phyloP scores from a whole-genome alignment of 345 rosid species.

The Aurinia saxatilis region DNA sequence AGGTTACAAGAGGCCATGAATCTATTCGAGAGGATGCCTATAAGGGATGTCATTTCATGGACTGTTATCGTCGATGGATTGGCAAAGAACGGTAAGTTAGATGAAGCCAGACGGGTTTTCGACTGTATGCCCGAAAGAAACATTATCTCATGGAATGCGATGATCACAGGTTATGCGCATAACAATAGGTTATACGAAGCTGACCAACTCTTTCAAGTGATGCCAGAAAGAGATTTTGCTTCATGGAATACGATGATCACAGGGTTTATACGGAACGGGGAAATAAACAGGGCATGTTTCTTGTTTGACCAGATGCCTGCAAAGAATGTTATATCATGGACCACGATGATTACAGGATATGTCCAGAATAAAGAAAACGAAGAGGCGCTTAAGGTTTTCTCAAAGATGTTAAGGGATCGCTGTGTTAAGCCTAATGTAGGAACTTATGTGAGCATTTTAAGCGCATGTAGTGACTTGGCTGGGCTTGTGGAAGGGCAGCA shows the following conservation, averaged over 20 bases:
- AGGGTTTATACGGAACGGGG: slow-evolving; percentile 46
- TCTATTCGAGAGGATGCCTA: slow-evolving; percentile 47
- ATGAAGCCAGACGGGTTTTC: slow-evolving; percentile 55
- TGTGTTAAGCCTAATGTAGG: slow-evolving; percentile 47
- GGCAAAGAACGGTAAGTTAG: slow-evolving; percentile 48
- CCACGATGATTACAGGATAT: slow-evolving; percentile 63
- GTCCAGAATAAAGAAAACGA: slow-evolving; percentile 46
- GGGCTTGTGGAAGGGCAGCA: slow-evolving; percentile 66
- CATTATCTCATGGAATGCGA: slow-evolving; percentile 64
- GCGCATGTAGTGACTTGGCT: slow-evolving; percentile 64
- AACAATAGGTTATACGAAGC: slow-evolving; percentile 51
- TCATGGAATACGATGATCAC: slow-evolving; percentile 82
- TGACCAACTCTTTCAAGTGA: slow-evolving; percentile 41
- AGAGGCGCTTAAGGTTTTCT: slow-evolving; percentile 46
- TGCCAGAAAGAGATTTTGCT: slow-evolving; percentile 54
- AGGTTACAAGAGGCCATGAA: slow-evolving; percentile 51
- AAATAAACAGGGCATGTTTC: slow-evolving; percentile 36
- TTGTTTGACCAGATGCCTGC: slow-evolving; percentile 49
- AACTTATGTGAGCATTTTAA: slow-evolving; percentile 53
- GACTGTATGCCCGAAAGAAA: slow-evolving; percentile 57
- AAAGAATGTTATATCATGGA: slow-evolving; percentile 69
- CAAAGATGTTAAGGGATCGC: slow-evolving; percentile 44
- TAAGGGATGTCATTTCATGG: slow-evolving; percentile 68
- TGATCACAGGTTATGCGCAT: slow-evolving; percentile 67
- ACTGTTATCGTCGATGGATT: slow-evolving; percentile 55